Base-by-base conservation (phyloP, 23 red algal species). In the Pyropia haitanensis region DNA sequence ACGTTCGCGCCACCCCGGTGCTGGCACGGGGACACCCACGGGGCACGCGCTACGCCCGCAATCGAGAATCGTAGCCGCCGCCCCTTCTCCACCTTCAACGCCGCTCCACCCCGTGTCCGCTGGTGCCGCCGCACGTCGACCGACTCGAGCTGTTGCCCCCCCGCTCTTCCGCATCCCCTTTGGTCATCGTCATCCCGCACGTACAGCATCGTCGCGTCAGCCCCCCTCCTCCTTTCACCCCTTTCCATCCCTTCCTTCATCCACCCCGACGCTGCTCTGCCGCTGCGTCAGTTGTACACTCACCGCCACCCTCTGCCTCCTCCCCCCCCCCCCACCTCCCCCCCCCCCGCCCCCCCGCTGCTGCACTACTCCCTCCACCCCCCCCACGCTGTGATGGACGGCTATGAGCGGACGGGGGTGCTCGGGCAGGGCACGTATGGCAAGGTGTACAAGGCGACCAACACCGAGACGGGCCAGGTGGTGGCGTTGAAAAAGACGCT, bases 401-500 rank as follows among this genome's bases (percentile, higher is more conserved):
- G 80, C 70, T 96, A 89, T 74, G 73, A 78, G 27, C 70, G 75
- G 21, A 83, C 78, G 14, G 92, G 90, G 76, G 69, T 89, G 31
- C 87, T 96, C 6, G 92, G 92, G 0, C 72, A 96, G 69, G 92
- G 92, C 14, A 96, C 92, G 27, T 96, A 90, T 53, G 92, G 92
- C 33, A 96, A 88, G 61, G 92, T 96, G 32, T 96, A 87, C 84
- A 96, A 96, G 68, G 92, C 92, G 64, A 65, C 80, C 51, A 68
- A 96, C 58, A 23, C 90, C 10, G 53, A 73, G 72, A 90, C 92
- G 16, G 80, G 80, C 46, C 78, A 85, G 68, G 62, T 84, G 64
- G 92, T 96, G 31, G 92, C 92, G 17, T 63, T 96, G 64, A 96
- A 96, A 66, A 96, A 96, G 51, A 96, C 85, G 30, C 79, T 89